A percentile compares a stretch with the other conserved stretches of the same genome.
These are phyloP conservation scores for Trichosporon sp. DNA, from an alignment of 1,284 basidiomycete genomes.

Conservation along the genomic window DNA sequence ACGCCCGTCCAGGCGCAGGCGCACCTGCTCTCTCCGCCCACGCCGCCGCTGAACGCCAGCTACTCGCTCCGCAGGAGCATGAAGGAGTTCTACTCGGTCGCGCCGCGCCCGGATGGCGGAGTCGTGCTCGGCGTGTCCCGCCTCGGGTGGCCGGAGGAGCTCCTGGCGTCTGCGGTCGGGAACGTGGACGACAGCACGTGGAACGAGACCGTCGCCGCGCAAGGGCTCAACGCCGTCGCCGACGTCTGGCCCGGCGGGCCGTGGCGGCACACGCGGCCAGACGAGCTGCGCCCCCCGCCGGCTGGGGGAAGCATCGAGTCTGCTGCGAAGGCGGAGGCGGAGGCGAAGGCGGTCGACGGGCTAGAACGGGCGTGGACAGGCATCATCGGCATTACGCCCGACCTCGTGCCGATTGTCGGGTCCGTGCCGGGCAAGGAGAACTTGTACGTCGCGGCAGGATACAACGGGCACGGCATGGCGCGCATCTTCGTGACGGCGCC, in stretches of 20 bases:
- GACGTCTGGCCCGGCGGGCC: conserved; percentile 27
- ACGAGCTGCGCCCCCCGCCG: conserved; percentile 6
- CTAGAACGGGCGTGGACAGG: conserved; percentile 42
- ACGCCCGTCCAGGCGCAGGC: conserved; percentile 36
- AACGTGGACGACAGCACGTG: conserved; percentile 28
- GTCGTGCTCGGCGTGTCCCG: conserved; percentile 37
- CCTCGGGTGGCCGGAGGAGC: conserved; percentile 2
- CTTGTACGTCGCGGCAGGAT: conserved; percentile 39
- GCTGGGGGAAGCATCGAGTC: conserved; percentile 6
- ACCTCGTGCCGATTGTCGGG: conserved; percentile 39
- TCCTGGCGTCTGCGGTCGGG: neutral
- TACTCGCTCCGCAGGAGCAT: conserved; percentile 34
- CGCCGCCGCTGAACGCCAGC: conserved; percentile 24
- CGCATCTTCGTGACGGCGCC: conserved; percentile 45
- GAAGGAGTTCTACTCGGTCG: conserved; percentile 31
- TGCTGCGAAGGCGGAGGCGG: conserved; percentile 8
- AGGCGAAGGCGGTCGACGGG: conserved; percentile 20
- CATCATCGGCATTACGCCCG: conserved; percentile 40
- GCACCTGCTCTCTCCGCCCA: conserved; percentile 28
- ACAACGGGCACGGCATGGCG: conserved; percentile 46
- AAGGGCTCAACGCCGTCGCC: conserved; percentile 17
- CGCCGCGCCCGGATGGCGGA: conserved; percentile 31
- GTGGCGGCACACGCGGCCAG: conserved; percentile 9
- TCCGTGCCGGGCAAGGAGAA: conserved; percentile 31
- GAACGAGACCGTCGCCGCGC: conserved; percentile 16